A percentile compares a stretch with the other conserved stretches of the same genome.
Conservation (phyloP, 1,284 basidiomycete species). For the Porogramme epimiltina region DNA sequence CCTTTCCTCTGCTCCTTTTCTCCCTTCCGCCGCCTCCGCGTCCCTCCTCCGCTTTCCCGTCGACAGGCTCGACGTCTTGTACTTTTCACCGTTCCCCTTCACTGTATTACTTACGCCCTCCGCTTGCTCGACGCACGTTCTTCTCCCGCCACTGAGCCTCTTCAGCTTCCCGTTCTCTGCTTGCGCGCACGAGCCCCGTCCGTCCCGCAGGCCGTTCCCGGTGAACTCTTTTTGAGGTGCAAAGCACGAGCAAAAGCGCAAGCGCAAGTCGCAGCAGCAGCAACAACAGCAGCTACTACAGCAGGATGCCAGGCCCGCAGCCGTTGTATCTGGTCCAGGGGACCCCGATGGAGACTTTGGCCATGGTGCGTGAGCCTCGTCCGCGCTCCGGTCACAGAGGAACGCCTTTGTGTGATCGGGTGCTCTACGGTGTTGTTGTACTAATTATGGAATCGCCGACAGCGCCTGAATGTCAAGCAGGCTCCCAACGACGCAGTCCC, state of each 20-base stretch:
- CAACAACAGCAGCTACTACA: too few relatives aligned
- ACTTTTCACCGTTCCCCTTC: slow-evolving; percentile 17
- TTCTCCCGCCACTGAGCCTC: background rate
- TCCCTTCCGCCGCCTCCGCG: slow-evolving; percentile 10
- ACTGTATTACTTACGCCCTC: slow-evolving; percentile 19
- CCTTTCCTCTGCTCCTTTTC: background rate
- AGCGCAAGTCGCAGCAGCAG: slow-evolving; percentile 2
- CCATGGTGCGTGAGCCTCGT: slow-evolving; percentile 18
- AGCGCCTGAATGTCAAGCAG: slow-evolving; percentile 12
- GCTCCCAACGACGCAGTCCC: slow-evolving; percentile 29
- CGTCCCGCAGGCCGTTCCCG: slow-evolving; percentile 17
- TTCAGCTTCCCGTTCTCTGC: too few relatives aligned
- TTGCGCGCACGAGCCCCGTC: too few relatives aligned
- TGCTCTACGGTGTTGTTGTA: too few relatives aligned
- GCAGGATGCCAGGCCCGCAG: slow-evolving; percentile 19
- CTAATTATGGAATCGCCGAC: too few relatives aligned
- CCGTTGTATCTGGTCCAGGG: slow-evolving; percentile 11
- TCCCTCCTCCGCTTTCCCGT: slow-evolving; percentile 24
- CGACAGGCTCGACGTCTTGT: slow-evolving; percentile 35
- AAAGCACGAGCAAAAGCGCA: slow-evolving; percentile 1
- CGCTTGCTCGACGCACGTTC: slow-evolving; percentile 21
- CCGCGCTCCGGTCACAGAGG: background rate
- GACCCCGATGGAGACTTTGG: slow-evolving; percentile 17
- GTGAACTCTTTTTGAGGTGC: slow-evolving; percentile 12
- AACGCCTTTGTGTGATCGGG: background rate